These are phyloP conservation scores for Schwanniomyces vanrijiae DNA, from an alignment of 805 yeast genomes.

Conservation along the genomic window DNA sequence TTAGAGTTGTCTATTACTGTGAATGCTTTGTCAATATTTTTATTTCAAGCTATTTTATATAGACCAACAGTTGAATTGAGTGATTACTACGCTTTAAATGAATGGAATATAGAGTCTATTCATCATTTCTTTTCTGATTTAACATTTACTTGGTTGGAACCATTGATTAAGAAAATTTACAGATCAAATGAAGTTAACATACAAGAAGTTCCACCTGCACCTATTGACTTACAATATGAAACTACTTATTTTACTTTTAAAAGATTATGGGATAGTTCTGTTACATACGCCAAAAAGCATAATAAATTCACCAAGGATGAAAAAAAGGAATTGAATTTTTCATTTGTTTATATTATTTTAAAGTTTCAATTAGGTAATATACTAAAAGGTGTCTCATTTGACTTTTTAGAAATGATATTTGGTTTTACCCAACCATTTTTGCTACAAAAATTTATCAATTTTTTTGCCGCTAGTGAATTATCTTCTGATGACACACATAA, in stretches of 20 bases:
- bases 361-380: conserved; percentile 14
- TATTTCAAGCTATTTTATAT: conserved; percentile 16
- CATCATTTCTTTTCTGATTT: conserved; percentile 20
- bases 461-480: conserved; percentile 17
- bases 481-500: conserved; percentile 2
- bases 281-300: conserved; percentile 10
- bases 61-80: conserved; percentile 18
- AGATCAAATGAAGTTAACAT: conserved; percentile 19
- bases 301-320: conserved; percentile 7
- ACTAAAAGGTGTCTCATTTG: conserved; percentile 12
- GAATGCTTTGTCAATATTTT: conserved; percentile 15
- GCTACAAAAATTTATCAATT: conserved; percentile 27
- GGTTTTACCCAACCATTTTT: conserved; percentile 29
- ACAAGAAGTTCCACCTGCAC: conserved; percentile 64
- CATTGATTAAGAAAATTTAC: conserved; percentile 23
- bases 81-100: conserved; percentile 20
- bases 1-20: conserved; percentile 14
- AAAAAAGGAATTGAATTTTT: conserved; percentile 15
- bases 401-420: conserved; percentile 21
- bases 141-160: conserved; percentile 28
- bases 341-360: conserved; percentile 20
- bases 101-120: conserved; percentile 22
- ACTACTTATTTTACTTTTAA: conserved; percentile 18
- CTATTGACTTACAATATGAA: conserved; percentile 12
- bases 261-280: conserved; percentile 21